Conservation (phyloP, 176 grass and related monocot genomes). For the Saccharum spontaneum region DNA sequence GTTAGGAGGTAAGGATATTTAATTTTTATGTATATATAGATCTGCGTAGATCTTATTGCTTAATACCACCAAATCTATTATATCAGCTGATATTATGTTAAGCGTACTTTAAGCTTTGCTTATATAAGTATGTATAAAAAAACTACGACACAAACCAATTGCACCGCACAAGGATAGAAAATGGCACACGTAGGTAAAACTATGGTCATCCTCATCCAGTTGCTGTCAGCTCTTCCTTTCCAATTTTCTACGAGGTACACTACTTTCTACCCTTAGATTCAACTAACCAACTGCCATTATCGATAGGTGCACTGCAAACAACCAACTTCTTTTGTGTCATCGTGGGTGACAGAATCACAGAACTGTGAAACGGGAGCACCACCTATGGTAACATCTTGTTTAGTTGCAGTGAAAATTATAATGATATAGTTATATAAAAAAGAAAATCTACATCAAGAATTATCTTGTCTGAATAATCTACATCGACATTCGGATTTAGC, state of each 20-base stretch:
- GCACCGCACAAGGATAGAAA: background rate
- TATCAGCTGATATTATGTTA: too few species aligned
- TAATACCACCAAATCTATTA: too few species aligned
- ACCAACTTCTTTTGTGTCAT: background rate
- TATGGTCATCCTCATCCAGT: background rate
- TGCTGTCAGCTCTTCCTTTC: slow-evolving; percentile 23
- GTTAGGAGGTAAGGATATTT: too few species aligned
- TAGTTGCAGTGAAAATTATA: background rate
- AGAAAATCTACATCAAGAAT: background rate
- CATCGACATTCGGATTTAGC: too few species aligned
- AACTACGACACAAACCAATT: too few species aligned
- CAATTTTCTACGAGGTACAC: background rate
- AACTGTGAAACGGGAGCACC: background rate
- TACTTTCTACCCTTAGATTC: background rate
- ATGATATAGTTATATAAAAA: background rate
- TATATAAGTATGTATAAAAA: too few species aligned
- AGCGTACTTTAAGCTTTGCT: too few species aligned
- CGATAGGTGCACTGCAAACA: too few species aligned
- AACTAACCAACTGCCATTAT: background rate
- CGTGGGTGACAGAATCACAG: background rate
- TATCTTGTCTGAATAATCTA: too few species aligned
- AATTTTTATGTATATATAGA: too few species aligned
- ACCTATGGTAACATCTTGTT: background rate
- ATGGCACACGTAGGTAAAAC: background rate
- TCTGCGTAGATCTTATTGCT: too few species aligned